phyloP scores from a whole-genome alignment of 177 flowering plant species.

The Telopea speciosissima region DNA sequence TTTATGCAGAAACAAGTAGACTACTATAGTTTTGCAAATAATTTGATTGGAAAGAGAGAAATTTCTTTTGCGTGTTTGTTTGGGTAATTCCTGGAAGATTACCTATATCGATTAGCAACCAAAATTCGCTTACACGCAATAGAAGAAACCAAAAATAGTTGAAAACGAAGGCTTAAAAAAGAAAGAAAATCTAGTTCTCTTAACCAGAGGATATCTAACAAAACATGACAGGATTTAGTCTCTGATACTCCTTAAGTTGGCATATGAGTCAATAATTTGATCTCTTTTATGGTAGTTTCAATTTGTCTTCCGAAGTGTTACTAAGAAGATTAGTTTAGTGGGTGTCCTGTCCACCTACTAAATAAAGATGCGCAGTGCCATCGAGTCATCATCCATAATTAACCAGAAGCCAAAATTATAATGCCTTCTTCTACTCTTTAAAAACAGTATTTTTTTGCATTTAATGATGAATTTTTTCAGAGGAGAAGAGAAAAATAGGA shows the following conservation, averaged over 20 bases:
- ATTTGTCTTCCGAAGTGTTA: not conserved
- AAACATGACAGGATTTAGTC: not conserved
- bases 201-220: not conserved
- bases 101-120: too few species aligned
- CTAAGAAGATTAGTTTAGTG: not conserved
- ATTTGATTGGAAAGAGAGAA: too few species aligned
- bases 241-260: too few species aligned
- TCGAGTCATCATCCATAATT: not conserved
- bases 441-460: too few species aligned
- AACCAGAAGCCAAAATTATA: not conserved
- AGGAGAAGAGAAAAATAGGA: too few species aligned
- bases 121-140: too few species aligned
- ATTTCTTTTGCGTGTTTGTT: too few species aligned
- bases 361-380: not conserved
- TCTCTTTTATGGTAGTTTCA: not conserved
- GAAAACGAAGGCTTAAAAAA: too few species aligned
- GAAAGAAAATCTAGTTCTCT: not conserved
- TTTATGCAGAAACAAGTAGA: not conserved
- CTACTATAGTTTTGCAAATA: not conserved
- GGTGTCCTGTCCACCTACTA: not conserved
- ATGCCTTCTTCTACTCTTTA: not conserved
- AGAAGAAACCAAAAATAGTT: too few species aligned
- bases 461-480: too few species aligned
- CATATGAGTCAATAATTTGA: too few species aligned
- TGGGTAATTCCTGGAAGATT: too few species aligned